These are phyloP conservation scores for Lactarius tabidus DNA, from an alignment of 768 basidiomycete genomes.

Conservation along the genomic window DNA sequence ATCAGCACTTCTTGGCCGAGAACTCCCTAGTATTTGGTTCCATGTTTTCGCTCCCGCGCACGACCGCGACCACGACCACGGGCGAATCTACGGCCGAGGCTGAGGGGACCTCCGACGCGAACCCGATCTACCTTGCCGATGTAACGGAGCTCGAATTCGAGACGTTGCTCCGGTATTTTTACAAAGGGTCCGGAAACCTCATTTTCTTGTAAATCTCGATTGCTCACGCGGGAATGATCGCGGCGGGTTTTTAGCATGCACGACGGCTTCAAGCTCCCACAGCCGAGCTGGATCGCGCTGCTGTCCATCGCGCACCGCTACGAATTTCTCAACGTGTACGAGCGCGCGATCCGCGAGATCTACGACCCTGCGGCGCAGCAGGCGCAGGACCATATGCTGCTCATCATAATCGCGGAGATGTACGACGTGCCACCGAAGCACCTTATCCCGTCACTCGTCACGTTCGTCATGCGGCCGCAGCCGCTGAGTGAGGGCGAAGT, in stretches of 20 bases:
- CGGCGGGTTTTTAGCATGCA: constrained; percentile 8
- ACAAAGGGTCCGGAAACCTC: constrained; percentile 7
- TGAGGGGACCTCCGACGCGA: constrained; percentile 14
- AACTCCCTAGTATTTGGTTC: constrained; percentile 15
- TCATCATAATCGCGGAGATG: constrained; percentile 13
- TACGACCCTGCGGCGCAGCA: not conserved
- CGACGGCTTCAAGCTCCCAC: constrained; percentile 13
- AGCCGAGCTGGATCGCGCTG: constrained; percentile 13
- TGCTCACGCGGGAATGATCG: not conserved
- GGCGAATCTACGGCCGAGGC: not conserved
- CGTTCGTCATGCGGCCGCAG: not conserved
- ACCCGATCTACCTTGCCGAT: constrained; percentile 16
- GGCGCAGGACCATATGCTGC: constrained; percentile 2
- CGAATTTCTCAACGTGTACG: constrained; percentile 15
- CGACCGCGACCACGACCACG: not conserved
- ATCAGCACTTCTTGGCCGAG: constrained; percentile 20
- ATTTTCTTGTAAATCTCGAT: not conserved
- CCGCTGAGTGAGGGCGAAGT: constrained; percentile 15
- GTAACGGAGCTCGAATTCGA: constrained; percentile 21
- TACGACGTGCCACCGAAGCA: constrained; percentile 4
- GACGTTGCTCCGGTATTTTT: constrained; percentile 18
- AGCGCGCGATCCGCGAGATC: constrained; percentile 15
- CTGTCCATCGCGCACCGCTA: constrained; percentile 16
- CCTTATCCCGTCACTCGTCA: constrained; percentile 5
- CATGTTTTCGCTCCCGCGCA: constrained; percentile 13